Conservation (phyloP, 1,284 basidiomycete species). For the Gymnopus androsaceus region DNA sequence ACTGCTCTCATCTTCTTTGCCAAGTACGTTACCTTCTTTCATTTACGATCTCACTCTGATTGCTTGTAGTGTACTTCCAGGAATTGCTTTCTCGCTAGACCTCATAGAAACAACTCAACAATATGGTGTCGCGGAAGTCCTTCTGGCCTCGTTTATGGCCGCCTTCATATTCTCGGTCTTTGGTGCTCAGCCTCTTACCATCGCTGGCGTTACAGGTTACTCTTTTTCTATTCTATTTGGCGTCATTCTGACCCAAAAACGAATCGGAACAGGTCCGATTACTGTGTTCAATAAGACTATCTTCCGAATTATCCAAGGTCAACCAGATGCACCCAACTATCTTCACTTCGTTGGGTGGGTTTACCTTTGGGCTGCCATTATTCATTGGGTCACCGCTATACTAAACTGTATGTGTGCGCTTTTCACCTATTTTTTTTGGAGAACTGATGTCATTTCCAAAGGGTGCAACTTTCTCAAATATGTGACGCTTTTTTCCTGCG, state of each 20-base stretch:
- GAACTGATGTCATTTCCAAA: constrained; percentile 31
- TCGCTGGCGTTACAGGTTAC: constrained; percentile 90
- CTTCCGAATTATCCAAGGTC: constrained; percentile 70
- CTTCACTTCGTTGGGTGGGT: constrained; percentile 92
- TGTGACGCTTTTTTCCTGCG: constrained; percentile 89
- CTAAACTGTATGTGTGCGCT: constrained; percentile 67
- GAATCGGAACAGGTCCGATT: constrained; percentile 77
- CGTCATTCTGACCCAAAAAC: background rate
- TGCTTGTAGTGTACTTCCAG: constrained; percentile 72
- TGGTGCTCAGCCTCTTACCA: constrained; percentile 89
- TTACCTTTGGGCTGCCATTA: constrained; percentile 90
- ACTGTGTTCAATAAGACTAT: constrained; percentile 93
- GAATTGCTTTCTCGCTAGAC: constrained; percentile 91
- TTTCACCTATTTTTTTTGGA: constrained; percentile 12
- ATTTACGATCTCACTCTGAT: background rate
- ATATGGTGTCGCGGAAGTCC: constrained; percentile 90
- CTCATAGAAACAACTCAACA: constrained; percentile 89
- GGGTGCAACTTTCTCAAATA: constrained; percentile 84
- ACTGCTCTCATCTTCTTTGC: constrained; percentile 79
- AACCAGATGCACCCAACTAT: constrained; percentile 67
- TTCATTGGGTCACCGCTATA: constrained; percentile 87
- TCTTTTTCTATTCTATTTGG: constrained; percentile 5
- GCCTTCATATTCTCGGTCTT: constrained; percentile 91
- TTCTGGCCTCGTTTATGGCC: constrained; percentile 82
- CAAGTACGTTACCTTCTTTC: constrained; percentile 53